These are phyloP conservation scores for Cicer pinnatifidum DNA, from an alignment of 306 rosid species.

Conservation along the genomic window DNA sequence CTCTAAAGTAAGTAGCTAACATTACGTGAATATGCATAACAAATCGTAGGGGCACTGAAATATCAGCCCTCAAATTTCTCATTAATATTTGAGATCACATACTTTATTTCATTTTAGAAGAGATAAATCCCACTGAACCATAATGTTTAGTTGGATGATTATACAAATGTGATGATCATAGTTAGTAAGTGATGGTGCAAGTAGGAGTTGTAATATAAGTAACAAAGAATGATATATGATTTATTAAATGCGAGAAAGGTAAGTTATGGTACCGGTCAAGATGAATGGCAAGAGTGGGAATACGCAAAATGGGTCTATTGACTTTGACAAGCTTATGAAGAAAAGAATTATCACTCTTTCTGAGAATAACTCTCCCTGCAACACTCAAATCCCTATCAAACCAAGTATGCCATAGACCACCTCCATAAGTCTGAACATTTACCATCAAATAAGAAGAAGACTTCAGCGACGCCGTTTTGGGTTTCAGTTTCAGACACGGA, in stretches of 20 bases:
- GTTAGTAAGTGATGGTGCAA: background rate
- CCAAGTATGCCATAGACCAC: conserved; percentile 97
- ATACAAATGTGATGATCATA: background rate
- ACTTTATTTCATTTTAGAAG: background rate
- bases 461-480: conserved; percentile 79
- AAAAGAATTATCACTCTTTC: conserved; percentile 54
- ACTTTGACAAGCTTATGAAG: conserved; percentile 90
- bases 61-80: background rate
- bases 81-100: background rate
- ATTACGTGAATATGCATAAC: background rate
- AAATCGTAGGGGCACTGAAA: background rate
- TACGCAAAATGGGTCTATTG: conserved; percentile 77
- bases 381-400: conserved; percentile 96
- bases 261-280: conserved; percentile 69
- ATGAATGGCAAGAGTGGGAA: conserved; percentile 97
- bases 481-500: conserved; percentile 90
- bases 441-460: conserved; percentile 71
- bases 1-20: background rate
- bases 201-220: background rate
- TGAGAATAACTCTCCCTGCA: conserved; percentile 88
- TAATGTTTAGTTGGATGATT: background rate
- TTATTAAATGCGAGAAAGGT: background rate
- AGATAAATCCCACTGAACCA: background rate
- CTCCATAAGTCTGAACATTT: conserved; percentile 93
- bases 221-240: background rate